Conservation (phyloP, 495 filamentous ascomycete species). For the Lophiostoma macrostomum region DNA sequence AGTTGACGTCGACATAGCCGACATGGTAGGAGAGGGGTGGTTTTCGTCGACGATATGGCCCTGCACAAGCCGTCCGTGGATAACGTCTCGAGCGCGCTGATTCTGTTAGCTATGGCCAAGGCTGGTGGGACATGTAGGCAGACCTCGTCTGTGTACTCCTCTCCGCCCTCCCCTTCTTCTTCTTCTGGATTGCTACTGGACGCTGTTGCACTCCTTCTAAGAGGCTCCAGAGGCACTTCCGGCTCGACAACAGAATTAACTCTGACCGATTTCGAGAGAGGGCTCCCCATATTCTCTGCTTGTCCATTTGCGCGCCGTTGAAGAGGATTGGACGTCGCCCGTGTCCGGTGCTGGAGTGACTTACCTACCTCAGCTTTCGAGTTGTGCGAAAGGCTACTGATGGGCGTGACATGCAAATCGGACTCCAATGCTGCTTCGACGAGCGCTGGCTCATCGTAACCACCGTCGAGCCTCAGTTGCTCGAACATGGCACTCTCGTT, state of each 20-base stretch:
- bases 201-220: neutral
- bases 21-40: conserved; percentile 71
- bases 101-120: conserved; percentile 2
- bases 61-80: conserved; percentile 87
- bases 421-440: conserved; percentile 24
- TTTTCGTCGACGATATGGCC: conserved; percentile 96
- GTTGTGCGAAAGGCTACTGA: conserved; percentile 11
- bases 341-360: conserved; percentile 18
- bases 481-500: conserved; percentile 59
- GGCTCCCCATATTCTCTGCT: conserved; percentile 20
- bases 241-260: conserved; percentile 17
- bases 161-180: conserved; percentile 43
- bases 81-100: conserved; percentile 79
- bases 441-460: conserved; percentile 28
- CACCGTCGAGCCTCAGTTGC: conserved; percentile 37
- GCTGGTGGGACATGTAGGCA: neutral
- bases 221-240: conserved; percentile 4
- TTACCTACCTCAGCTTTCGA: conserved; percentile 11
- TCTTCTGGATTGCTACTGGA: neutral
- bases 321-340: conserved; percentile 19
- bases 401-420: conserved; percentile 23
- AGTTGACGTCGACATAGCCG: conserved; percentile 56
- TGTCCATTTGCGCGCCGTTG: conserved; percentile 16
- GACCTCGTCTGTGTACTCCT: conserved; percentile 76
- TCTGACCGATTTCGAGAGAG: conserved; percentile 28